Evolutionary conservation across 2,329 filamentous ascomycete species (phyloP), one percentile per base, ranked within the genome.

Genomic region (Bipolaris oryzae): DNA sequence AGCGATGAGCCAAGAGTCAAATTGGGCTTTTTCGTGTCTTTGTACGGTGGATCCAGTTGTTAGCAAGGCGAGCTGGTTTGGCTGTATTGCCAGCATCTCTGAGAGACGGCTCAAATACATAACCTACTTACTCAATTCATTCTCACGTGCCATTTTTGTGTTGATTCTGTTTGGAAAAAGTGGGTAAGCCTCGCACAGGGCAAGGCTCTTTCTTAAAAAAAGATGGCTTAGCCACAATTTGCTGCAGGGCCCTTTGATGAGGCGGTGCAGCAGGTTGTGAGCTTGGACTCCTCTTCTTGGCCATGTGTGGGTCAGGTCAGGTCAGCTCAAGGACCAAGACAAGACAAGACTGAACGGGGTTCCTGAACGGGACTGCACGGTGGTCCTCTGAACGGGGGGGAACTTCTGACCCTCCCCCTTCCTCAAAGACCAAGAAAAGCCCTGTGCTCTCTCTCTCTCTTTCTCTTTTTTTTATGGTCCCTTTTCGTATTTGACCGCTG

Each of bases 1-100:
- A 66, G 64, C 68, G 59, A 71, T 57, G 67, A 66, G 67, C 69
- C 66, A 71, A 34, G 55, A 50, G 34, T 25, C 45, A 45, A 49
- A 35, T 50, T 54, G 44, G 52, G 33, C 55, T 54, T 54, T 39
- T 54, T 54, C 34, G 50, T 34, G 39, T 50, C 55, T 54, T 57
- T 48, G 50, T 45, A 54, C 38, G 16, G 34, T 39, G 42, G 55
- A 57, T 49, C 37, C 50, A 45, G 48, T 41, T 54, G 50, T 51
- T 49, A 50, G 41, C 51, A 54, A 50, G 37, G 28, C 41, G 39
- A 50, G 50, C 50, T 28, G 50, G 50, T 28, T 49, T 49, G 37
- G 41, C 45, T 49, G 41, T 16, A 20, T 54, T 54, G 50, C 31
- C 55, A 54, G 35, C 28, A 33, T 50, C 39, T 54, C 34, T 31